phyloP scores from a whole-genome alignment of 768 basidiomycete genomes.

The Mycena polygramma region DNA sequence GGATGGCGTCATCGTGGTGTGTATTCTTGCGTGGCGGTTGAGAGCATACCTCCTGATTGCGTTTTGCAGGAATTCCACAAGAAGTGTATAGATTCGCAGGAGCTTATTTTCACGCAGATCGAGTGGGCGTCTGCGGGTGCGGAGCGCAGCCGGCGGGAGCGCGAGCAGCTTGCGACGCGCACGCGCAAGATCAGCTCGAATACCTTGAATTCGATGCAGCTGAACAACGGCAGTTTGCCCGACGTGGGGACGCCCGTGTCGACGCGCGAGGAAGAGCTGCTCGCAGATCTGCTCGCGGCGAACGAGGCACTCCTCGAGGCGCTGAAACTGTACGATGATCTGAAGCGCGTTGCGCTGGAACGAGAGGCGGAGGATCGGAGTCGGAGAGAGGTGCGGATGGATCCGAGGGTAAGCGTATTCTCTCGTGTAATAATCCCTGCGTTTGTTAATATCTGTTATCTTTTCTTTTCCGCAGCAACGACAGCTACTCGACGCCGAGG shows the following conservation, averaged over 20 bases:
- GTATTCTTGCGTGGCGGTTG: too few species aligned
- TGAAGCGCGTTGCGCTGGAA: conserved; percentile 17
- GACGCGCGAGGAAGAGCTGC: conserved; percentile 47
- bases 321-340: conserved; percentile 23
- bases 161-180: conserved; percentile 10
- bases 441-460: background rate
- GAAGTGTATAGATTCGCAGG: conserved; percentile 86
- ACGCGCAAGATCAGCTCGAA: conserved; percentile 42
- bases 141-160: conserved; percentile 54
- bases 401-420: background rate
- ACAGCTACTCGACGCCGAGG: conserved; percentile 48
- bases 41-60: too few species aligned
- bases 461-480: conserved; percentile 41
- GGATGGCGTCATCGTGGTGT: conserved; percentile 77
- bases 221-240: conserved; percentile 43
- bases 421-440: background rate
- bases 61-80: conserved; percentile 92
- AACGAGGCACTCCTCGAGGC: conserved; percentile 29
- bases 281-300: conserved; percentile 15
- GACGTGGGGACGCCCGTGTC: conserved; percentile 62
- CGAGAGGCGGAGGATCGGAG: conserved; percentile 25
- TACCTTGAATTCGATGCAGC: conserved; percentile 26
- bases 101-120: conserved; percentile 88
- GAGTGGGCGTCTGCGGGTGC: conserved; percentile 91
- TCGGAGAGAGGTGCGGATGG: conserved; percentile 20